Evolutionary conservation across 305 asterid species (phyloP), one percentile per base, ranked within the genome.

Genomic region (Ilex paraguariensis): DNA sequence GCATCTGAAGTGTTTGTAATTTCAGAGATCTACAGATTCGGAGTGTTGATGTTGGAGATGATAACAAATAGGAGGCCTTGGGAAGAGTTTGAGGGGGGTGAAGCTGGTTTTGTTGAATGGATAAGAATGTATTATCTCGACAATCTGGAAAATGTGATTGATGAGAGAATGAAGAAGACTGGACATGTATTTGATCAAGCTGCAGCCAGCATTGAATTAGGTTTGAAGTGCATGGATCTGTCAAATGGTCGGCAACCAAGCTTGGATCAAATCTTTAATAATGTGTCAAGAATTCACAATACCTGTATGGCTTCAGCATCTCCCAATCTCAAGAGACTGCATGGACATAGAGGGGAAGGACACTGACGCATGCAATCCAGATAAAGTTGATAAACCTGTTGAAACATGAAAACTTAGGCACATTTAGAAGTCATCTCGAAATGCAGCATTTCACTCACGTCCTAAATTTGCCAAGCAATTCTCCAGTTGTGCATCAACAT

Each of bases 21-120:
- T 64, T 64, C 81, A 79, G 87, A 60, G 11, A 67, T 66, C 2
- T 59, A 67, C 67, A 75, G 63, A 57, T 75, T 84, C 14, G 87
- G 87, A 32, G 58, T 81, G 75, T 65, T 84, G 4, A 16, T 84
- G 21, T 7, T 84, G 60, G 86, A 84, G 73, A 79, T 65, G 51
- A 77, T 77, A 10, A 72, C 83, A 13, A 74, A 66, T 15, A 72
- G 66, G 73, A 71, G 80, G 62, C 61, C 73, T 3, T 5, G 13
- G 59, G 70, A 70, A 58, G 87, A 71, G 13, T 68, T 73, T 8
- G 78, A 64, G 59, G 32, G 44, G 54, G 73, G 54, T 6, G 83
- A 77, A 48, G 48, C 65, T 7, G 76, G 75, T 4, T 70, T 84
- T 48, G 49, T 78, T 13, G 83, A 81, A 61, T 82, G 84, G 83